A percentile compares a stretch with the other conserved stretches of the same genome.
phyloP scores from a whole-genome alignment of 169 alveolate species.

The Theileria equi region DNA sequence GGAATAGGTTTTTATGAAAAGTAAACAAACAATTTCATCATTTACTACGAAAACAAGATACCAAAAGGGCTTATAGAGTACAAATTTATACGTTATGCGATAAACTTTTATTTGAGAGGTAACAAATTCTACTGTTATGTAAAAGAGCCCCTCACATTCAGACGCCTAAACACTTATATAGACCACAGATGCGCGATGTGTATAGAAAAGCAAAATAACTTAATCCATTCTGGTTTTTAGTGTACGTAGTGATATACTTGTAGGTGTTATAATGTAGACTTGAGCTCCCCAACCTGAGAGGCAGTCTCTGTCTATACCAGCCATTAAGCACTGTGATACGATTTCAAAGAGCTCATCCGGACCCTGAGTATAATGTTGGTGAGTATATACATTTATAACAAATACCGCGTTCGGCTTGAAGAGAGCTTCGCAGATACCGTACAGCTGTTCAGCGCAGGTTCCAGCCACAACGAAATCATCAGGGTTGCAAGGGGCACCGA shows the following conservation, averaged over 20 bases:
- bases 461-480: slow-evolving; percentile 93
- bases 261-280: slow-evolving; percentile 79
- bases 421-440: slow-evolving; percentile 94
- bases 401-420: slow-evolving; percentile 88
- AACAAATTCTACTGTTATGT: no score
- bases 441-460: slow-evolving; percentile 91
- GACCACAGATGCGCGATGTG: no score
- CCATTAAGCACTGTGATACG: slow-evolving; percentile 90
- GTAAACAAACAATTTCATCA: no score
- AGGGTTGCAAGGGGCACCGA: slow-evolving; percentile 85
- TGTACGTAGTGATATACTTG: slow-evolving; percentile 31
- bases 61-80: no score
- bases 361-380: slow-evolving; percentile 44
- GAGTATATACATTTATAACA: background rate
- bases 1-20: no score
- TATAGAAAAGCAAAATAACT: background rate
- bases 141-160: no score
- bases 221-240: slow-evolving; percentile 66
- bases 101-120: no score
- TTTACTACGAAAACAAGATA: no score
- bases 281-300: slow-evolving; percentile 97
- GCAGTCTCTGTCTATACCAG: slow-evolving; percentile 94
- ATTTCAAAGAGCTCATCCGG: slow-evolving; percentile 90
- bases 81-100: no score
- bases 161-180: no score